Evolutionary conservation across 1,139 yeast species (phyloP).

Genomic region (Scheffersomyces segobiensis): DNA sequence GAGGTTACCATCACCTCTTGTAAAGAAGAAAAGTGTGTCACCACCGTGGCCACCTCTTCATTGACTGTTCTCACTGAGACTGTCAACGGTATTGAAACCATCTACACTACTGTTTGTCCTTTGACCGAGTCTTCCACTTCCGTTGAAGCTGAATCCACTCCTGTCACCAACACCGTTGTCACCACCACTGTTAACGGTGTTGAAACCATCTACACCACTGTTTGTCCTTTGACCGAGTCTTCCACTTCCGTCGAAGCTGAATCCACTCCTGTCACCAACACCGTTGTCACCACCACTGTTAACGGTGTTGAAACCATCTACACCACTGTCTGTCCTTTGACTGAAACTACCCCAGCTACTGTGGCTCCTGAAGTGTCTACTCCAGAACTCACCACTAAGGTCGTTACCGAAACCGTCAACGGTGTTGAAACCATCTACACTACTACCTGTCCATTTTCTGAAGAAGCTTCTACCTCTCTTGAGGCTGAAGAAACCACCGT

Average conservation of each 20-base stretch:
- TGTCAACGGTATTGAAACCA: conserved; percentile 15
- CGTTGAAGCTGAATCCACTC: conserved; percentile 13
- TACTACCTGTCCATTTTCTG: conserved; percentile 23
- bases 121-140: conserved; percentile 3
- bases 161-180: conserved; percentile 28
- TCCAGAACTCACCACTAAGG: conserved; percentile 12
- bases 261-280: conserved; percentile 21
- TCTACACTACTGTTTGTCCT: conserved; percentile 21
- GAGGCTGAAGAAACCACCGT: conserved; percentile 12
- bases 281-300: conserved; percentile 42
- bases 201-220: conserved; percentile 45
- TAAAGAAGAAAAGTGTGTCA: conserved; percentile 34
- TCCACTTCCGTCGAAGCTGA: conserved; percentile 4
- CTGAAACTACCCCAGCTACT: conserved; percentile 20
- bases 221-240: conserved; percentile 13
- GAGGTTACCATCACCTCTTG: conserved; percentile 47
- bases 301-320: conserved; percentile 44
- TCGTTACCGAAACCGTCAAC: conserved; percentile 14
- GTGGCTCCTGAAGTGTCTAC: conserved; percentile 12
- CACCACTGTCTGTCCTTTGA: conserved; percentile 51
- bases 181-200: conserved; percentile 45
- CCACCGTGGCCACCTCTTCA: conserved; percentile 12
- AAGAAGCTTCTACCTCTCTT: conserved; percentile 10
- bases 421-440: conserved; percentile 18
- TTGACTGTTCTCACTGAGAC: conserved; percentile 17